phyloP scores from a whole-genome alignment of 2,329 filamentous ascomycete species.

The Tolypocladium nubicola region DNA sequence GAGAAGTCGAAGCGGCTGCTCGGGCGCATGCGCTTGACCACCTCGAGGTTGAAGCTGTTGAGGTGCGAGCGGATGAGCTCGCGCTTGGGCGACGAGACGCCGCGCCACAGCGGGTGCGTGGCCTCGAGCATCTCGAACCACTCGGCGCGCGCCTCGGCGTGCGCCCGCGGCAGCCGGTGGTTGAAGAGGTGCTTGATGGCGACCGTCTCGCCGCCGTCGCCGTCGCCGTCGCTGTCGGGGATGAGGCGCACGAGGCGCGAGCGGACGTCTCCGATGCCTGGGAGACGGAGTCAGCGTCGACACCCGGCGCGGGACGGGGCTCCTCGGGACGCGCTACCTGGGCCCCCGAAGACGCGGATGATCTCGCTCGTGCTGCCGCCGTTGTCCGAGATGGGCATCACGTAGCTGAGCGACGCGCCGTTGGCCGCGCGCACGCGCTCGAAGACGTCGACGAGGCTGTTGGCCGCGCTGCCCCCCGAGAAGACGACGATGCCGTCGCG shows the following conservation, averaged over 20 bases:
- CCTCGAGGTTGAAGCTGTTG: constrained; percentile 67
- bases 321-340: constrained; percentile 41
- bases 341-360: constrained; percentile 88
- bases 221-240: constrained; percentile 32
- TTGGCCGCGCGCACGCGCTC: constrained; percentile 53
- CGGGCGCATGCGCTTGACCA: constrained; percentile 64
- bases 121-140: constrained; percentile 88
- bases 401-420: constrained; percentile 61
- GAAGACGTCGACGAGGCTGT: constrained; percentile 88
- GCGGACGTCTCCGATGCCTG: constrained; percentile 45
- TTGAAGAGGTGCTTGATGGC: constrained; percentile 83
- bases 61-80: constrained; percentile 70
- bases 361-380: constrained; percentile 89
- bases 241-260: constrained; percentile 79
- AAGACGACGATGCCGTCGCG: constrained; percentile 60
- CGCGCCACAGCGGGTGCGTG: constrained; percentile 63
- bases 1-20: constrained; percentile 69
- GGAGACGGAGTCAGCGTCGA: too few species aligned
- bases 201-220: constrained; percentile 51
- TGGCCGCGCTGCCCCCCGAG: constrained; percentile 88
- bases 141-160: constrained; percentile 57
- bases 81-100: constrained; percentile 59
- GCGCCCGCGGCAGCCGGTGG: constrained; percentile 56
- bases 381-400: constrained; percentile 94
- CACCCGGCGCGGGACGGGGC: too few species aligned